These are phyloP conservation scores for Alnus rubra DNA, from an alignment of 306 rosid species.

Conservation along the genomic window DNA sequence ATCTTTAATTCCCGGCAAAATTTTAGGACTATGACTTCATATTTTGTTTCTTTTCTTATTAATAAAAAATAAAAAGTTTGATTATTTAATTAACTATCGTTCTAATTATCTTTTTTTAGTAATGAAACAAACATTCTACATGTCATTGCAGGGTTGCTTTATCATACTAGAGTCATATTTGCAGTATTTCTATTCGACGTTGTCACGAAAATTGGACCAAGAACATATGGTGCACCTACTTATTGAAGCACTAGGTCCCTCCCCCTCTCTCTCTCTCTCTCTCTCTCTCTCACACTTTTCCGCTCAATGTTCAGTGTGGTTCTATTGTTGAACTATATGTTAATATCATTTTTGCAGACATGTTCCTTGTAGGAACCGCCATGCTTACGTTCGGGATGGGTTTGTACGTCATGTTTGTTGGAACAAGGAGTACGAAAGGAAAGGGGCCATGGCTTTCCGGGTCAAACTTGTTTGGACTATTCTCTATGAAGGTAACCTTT, in stretches of 20 bases:
- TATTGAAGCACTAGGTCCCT: constrained; percentile 54
- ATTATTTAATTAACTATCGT: neutral
- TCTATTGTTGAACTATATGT: neutral
- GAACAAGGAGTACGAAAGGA: constrained; percentile 27
- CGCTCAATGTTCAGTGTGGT: neutral
- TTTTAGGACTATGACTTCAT: neutral
- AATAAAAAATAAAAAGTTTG: too few species aligned
- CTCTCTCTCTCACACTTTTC: neutral
- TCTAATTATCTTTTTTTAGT: neutral
- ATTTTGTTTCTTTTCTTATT: neutral
- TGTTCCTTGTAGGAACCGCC: constrained; percentile 58
- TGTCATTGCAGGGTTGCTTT: constrained; percentile 47
- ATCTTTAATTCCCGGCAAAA: neutral
- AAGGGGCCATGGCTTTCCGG: constrained; percentile 26
- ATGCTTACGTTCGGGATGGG: constrained; percentile 50
- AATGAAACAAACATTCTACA: neutral
- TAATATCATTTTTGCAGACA: constrained; percentile 32
- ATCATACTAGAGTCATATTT: constrained; percentile 41
- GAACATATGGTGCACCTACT: constrained; percentile 44
- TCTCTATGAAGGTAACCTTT: constrained; percentile 46
- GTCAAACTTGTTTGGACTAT: constrained; percentile 47
- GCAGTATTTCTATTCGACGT: constrained; percentile 39
- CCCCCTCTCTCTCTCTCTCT: neutral
- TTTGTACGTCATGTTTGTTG: constrained; percentile 47
- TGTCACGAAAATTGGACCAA: constrained; percentile 42